Evolutionary conservation across 139 green algal species (phyloP), one percentile per base, ranked within the genome.

Genomic region (Yamagishiella unicocca): DNA sequence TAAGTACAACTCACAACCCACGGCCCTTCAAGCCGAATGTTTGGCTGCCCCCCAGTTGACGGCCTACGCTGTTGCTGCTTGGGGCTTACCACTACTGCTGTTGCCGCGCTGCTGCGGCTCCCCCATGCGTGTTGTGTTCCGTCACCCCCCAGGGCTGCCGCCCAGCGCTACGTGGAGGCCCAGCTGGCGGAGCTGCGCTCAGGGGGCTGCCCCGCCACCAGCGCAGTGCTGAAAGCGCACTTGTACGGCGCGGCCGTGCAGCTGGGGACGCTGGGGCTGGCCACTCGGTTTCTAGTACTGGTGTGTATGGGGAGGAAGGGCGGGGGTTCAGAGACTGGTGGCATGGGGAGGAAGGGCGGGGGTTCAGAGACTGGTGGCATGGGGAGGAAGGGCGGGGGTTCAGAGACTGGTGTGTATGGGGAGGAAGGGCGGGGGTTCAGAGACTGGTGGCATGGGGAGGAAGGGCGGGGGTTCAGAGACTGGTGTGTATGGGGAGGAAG

Each of bases 201-300:
- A 1, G 42, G 42, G 21, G 79, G 61, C 58, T 85, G 61, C 62
- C 79, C 61, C 42, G 42, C 38, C n/a, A 85, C 40, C 40, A 46
- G 27, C 4, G 61, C 35, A 14, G 17, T 85, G 19, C 79, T 85
- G 79, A 27, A 61, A 10, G 61, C 79, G 27, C 42, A 61, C 35
- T n/a, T 85, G 79, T 37, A 31, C 25, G 79, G 40, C 6, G 79
- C 61, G n/a, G 79, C 61, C 17, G 40, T 64, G n/a, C 79, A 85
- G 61, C 6, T 85, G 61, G 61, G 12, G 7, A 76, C 42, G 6
- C 61, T 85, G 79, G 79, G 79, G 9, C 19, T 76, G 21, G 79
- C 79, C 42, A 85, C 79, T 0, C 62, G 29, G 22, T 24, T 75
- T 35, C 14, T 43, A 0, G 31, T 62, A 42, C 79, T 85, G 79